Evolutionary conservation across 2,329 filamentous ascomycete genomes (phyloP), one percentile per base, ranked within the genome.

Genomic region (Pleomassaria siparia): DNA sequence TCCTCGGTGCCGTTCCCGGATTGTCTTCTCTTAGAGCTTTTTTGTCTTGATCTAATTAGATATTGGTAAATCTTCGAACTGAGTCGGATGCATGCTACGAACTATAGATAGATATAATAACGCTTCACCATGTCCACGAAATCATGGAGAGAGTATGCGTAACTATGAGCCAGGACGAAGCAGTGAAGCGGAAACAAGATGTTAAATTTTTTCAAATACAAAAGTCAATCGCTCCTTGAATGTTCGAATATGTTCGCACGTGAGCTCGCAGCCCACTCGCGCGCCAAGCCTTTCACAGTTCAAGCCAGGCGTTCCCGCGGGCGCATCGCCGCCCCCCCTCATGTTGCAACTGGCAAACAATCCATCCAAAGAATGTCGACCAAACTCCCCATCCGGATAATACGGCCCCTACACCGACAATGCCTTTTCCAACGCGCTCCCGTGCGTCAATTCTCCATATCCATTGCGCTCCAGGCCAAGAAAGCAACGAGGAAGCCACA

Each of bases 361-460:
- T 12, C 16, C 32, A 35, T 35, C 4, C 50, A 53, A 39, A n/a
- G n/a, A 12, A 67, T 67, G 64, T 60, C 63, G 42, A 58, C 57
- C 44, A 59, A 60, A 25, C 41, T 63, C 24, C 62, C 63, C 28
- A 39, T 63, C 24, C 61, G 63, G 29, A 55, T 55, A 44, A 42
- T 53, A 21, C 60, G 58, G 47, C 57, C 55, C 13, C 48, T 66
- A 15, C 55, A 58, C 30, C 62, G 55, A 33, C 63, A 64, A 60
- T 67, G 62, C 36, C 53, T 64, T 44, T 56, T 60, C 51, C 54
- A 55, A 9, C 56, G 51, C 35, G 36, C 40, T 24, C 29, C 52
- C 9, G 30, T 48, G 24, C 64, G 60, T 33, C 49, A 53, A 18
- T 63, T 67, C 49, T 62, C 64, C 28, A 55, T 56, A 4, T 62